These are phyloP conservation scores for Massospora cicadina DNA, from an alignment of 371 early-diverging fungal genomes.

Conservation along the genomic window DNA sequence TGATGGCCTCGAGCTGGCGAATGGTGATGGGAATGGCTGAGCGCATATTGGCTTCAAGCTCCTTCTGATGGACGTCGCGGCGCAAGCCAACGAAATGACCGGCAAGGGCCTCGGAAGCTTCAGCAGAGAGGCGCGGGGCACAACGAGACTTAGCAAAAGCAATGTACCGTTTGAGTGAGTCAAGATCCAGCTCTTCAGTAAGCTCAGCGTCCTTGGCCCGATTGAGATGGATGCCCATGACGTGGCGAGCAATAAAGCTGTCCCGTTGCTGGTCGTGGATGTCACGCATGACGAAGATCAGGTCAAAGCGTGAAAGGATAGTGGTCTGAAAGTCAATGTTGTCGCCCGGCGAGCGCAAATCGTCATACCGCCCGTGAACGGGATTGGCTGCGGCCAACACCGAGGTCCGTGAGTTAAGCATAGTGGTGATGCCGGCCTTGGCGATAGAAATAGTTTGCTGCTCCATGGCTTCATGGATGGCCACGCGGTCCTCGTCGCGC, in stretches of 20 bases:
- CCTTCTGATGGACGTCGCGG: constrained; percentile 62
- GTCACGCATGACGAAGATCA: constrained; percentile 93
- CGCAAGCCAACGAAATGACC: constrained; percentile 92
- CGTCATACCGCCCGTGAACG: constrained; percentile 99
- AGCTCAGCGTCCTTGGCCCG: constrained; percentile 30
- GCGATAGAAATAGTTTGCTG: constrained; percentile 99
- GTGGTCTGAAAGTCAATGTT: constrained; percentile 99
- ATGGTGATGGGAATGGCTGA: constrained; percentile 98
- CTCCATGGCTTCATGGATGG: constrained; percentile 99
- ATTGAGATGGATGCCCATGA: constrained; percentile 79
- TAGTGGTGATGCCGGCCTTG: constrained; percentile 99
- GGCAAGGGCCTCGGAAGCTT: constrained; percentile 80
- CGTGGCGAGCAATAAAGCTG: constrained; percentile 69
- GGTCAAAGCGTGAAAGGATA: constrained; percentile 93
- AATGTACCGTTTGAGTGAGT: constrained; percentile 86
- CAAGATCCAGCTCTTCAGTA: constrained; percentile 67
- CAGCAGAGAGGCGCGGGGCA: constrained; percentile 74
- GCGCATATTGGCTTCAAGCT: constrained; percentile 49
- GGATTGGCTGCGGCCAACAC: constrained; percentile 99
- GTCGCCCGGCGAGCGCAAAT: constrained; percentile 87
- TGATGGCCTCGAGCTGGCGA: constrained; percentile 97
- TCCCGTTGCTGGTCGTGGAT: constrained; percentile 71
- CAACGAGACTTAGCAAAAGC: constrained; percentile 90
- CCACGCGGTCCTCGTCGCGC: constrained; percentile 98
- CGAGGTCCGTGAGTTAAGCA: constrained; percentile 94